Evolutionary conservation across 345 rosid species (phyloP), one percentile per base, ranked within the genome.

Genomic region (Lepidium aucheri): DNA sequence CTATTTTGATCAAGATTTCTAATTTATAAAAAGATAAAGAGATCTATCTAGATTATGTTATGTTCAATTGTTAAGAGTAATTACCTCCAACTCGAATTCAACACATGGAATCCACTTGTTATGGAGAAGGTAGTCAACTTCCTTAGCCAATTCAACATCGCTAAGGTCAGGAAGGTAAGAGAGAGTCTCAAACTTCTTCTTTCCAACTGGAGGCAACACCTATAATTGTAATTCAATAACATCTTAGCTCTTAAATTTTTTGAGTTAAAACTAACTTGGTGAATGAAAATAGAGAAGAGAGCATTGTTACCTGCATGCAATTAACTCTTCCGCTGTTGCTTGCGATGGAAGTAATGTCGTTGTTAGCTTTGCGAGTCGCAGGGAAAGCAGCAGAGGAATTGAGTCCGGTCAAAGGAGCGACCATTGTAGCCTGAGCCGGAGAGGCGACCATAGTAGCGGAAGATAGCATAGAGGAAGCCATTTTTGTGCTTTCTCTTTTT

Each of bases 81-180:
- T 54, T 70, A 84, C 85, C 81, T 73, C 70, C 39, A 65, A 13
- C 72, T 83, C 81, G 79, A 85, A 85, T 78, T 87, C 90, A 70
- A 87, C 57, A 79, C 90, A 83, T 47, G 94, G 94, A 57, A 82
- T 15, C 90, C 94, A 87, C 38, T 76, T 72, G 6, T 0, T 53
- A 43, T 84, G 81, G 20, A 84, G 7, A 72, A 87, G 88, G 82
- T 87, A 87, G 2, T 63, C 71, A 2, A 85, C 56, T 79, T 87
- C 86, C 76, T 59, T 76, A 3, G 16, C 52, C 80, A 82, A 59
- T 4, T 58, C 5, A 9, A 26, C 63, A 0, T 6, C 11, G 1
- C 63, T 6, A 52, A 87, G 84, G 51, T 60, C 53, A 15, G 81
- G 89, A 46, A 83, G 85, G 77, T 81, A 78, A 4, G 82, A 81